Evolutionary conservation across 2,329 filamentous ascomycete species (phyloP), one percentile per base, ranked within the genome.

Genomic region (Phialocephala subalpina): DNA sequence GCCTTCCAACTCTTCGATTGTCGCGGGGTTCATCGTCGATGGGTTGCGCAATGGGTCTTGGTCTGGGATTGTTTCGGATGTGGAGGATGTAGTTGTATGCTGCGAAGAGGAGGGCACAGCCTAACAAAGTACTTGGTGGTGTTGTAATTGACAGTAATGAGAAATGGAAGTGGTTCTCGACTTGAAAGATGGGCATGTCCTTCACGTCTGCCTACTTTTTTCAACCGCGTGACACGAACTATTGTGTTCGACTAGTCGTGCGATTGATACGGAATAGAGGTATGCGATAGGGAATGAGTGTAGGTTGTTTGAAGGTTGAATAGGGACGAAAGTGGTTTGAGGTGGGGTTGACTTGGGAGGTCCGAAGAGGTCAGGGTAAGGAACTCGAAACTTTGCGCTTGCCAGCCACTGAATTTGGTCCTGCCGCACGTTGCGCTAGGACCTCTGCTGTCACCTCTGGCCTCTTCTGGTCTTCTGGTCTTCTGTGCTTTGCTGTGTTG

Each of bases 1-100:
- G 68, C 80, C 77, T 68, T 85, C 82, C 69, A 84, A 75, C 62
- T 76, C 74, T 70, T 83, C 80, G 77, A 83, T 80, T 20, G 73
- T 70, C 55, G 63, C 60, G 29, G n/a, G 9, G 20, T 12, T 22
- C n/a, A 40, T 55, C 7, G 27, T 29, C 58, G 18, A 60, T 55
- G 47, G 9, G 62, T 49, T 63, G 58, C 45, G 61, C 36, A 40
- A 53, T 49, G 25, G 55, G 52, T 45, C 35, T 64, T 49, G 66
- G 70, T 36, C 58, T 33, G 25, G 71, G 70, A 58, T 73, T 64
- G 45, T 70, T 73, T 64, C 73, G 67, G 29, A 70, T 64, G 68
- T 76, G 72, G 35, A 75, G 59, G 49, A 75, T 69, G 65, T 76
- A 77, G 58, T 74, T 69, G 58, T 74, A 77, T 45, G 65, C 71